Evolutionary conservation across 2,329 filamentous ascomycete genomes (phyloP).

Genomic region (Calcarisporium arbuscula): DNA sequence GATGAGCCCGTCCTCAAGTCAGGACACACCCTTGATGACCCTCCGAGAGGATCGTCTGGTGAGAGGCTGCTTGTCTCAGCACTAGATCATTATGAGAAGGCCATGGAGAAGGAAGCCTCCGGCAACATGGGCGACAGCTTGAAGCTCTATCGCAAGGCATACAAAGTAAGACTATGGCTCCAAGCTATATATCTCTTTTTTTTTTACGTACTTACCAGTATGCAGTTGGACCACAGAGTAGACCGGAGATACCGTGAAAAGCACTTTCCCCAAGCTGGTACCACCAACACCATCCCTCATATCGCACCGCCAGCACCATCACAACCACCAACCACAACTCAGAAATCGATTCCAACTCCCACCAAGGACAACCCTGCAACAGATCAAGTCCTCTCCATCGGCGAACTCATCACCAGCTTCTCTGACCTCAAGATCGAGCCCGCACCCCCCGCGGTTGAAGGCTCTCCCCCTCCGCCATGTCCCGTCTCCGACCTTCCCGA

Average conservation of each 20-base stretch:
- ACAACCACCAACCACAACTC: neutral
- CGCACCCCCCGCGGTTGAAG: constrained; percentile 62
- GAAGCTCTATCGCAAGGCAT: constrained; percentile 81
- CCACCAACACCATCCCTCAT: constrained; percentile 37
- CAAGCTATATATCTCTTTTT: too few species aligned
- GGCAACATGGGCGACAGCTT: constrained; percentile 87
- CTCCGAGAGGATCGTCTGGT: too few species aligned
- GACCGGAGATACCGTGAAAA: constrained; percentile 87
- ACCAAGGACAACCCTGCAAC: constrained; percentile 29
- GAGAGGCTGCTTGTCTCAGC: constrained; percentile 61
- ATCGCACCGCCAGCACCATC: constrained; percentile 13
- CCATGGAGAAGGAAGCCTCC: constrained; percentile 79
- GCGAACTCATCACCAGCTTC: constrained; percentile 73
- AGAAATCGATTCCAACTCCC: neutral
- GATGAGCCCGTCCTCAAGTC: constrained; percentile 9
- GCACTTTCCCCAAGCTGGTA: constrained; percentile 64
- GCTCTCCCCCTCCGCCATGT: constrained; percentile 67
- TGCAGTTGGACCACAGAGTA: constrained; percentile 73
- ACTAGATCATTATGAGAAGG: constrained; percentile 86
- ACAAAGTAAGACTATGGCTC: constrained; percentile 50
- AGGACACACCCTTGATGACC: constrained; percentile 12
- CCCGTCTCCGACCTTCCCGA: constrained; percentile 72
- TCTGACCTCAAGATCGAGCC: constrained; percentile 61
- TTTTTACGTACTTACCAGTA: too few species aligned
- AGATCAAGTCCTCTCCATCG: constrained; percentile 43